Percentiles rank a stretch among this genome's conserved stretches.
Conservation (phyloP, 371 early-diverging fungal species). For the Mucor velutinosus region DNA sequence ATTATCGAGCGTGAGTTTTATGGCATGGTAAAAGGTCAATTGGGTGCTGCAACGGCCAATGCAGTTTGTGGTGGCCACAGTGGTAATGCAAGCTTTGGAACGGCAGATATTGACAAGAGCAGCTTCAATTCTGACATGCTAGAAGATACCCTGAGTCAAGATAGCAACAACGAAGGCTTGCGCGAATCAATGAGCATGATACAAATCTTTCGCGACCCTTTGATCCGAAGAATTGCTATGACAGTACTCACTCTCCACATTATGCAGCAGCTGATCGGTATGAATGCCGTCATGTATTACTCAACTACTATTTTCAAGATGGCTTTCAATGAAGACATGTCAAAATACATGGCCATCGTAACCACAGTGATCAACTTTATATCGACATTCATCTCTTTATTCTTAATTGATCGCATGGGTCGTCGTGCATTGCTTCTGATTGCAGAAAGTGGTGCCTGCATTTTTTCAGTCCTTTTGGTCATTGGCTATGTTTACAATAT, state of each 20-base stretch:
- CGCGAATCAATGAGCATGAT: conserved; percentile 30
- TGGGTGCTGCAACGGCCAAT: conserved; percentile 62
- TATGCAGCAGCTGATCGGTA: conserved; percentile 81
- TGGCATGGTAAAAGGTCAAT: conserved; percentile 45
- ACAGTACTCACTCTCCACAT: conserved; percentile 48
- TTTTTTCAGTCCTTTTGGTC: conserved; percentile 59
- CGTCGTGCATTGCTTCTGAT: conserved; percentile 62
- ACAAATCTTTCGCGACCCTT: conserved; percentile 46
- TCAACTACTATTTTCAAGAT: conserved; percentile 69
- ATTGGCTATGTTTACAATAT: conserved; percentile 51
- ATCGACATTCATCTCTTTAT: conserved; percentile 53
- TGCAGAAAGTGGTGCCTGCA: conserved; percentile 57
- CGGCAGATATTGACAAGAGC: not conserved
- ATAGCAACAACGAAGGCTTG: not conserved
- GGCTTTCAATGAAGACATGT: conserved; percentile 44
- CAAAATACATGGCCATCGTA: conserved; percentile 59
- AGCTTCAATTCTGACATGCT: not conserved
- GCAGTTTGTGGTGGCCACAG: conserved; percentile 96
- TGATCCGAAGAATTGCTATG: conserved; percentile 57
- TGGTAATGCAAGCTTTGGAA: conserved; percentile 51
- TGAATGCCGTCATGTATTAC: conserved; percentile 84
- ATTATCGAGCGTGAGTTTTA: conserved; percentile 59
- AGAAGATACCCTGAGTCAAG: not conserved
- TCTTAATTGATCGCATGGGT: conserved; percentile 66
- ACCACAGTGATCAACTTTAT: conserved; percentile 66